Percentiles rank a stretch among this genome's conserved stretches.
Evolutionary conservation across 208 protist genomes (phyloP).

Genomic region (Trypanosoma conorhini): DNA sequence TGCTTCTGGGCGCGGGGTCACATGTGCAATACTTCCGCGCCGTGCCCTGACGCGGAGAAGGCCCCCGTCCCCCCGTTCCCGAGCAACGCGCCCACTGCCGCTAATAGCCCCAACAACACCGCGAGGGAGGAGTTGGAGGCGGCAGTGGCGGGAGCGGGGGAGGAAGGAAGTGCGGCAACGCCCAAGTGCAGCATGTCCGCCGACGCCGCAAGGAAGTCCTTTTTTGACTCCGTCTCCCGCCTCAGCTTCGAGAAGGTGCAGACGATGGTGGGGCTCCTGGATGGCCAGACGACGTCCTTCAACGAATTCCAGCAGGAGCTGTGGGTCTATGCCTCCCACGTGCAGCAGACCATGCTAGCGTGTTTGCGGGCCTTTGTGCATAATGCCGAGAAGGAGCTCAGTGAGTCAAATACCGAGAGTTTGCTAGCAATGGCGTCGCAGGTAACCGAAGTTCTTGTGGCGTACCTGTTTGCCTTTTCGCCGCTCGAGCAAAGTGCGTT

Average conservation of each 20-base stretch:
- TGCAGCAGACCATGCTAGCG: constrained; percentile 11
- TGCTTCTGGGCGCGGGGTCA: constrained; percentile 16
- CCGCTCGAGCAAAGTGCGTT: neutral
- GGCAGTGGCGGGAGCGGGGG: neutral
- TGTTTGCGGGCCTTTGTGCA: constrained; percentile 15
- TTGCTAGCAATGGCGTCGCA: constrained; percentile 9
- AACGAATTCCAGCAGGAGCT: constrained; percentile 17
- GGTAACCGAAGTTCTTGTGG: constrained; percentile 11
- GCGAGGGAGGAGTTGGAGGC: neutral
- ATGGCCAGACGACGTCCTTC: constrained; percentile 22
- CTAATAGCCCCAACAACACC: neutral
- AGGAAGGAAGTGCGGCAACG: neutral
- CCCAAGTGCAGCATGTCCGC: neutral
- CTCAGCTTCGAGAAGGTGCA: constrained; percentile 24
- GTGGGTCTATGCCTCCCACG: constrained; percentile 23
- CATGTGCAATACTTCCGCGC: neutral
- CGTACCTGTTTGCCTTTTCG: constrained; percentile 22
- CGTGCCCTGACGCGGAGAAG: neutral
- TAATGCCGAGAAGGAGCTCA: neutral
- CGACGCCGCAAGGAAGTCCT: constrained; percentile 8
- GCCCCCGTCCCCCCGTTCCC: too few relatives aligned
- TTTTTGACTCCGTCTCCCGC: constrained; percentile 22
- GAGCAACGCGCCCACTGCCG: neutral
- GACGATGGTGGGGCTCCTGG: constrained; percentile 16
- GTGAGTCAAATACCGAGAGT: neutral